Base-by-base conservation (phyloP, 371 early-diverging fungal genomes). In the Choanephora cucurbitarum region DNA sequence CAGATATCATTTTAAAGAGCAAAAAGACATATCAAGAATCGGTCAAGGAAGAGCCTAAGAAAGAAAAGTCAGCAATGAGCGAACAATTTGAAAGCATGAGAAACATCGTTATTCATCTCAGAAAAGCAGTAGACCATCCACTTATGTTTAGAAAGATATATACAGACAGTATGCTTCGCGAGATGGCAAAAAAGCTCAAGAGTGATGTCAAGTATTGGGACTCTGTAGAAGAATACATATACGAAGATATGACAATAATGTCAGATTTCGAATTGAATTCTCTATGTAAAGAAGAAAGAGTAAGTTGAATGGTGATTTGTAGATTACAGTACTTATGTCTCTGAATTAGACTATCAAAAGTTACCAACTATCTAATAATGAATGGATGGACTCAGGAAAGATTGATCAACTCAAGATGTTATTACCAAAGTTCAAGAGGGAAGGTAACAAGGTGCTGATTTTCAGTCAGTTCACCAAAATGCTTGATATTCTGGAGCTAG, bases 41-140 rank as follows among this genome's bases (percentile, higher is more conserved):
- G 0, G 37, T 54, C 9, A 60, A 64, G 13, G 56, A 57, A 39
- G 49, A 50, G 21, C 28, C 17, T n/a, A 28, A 28, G 28, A 28
- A 28, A 28, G 28, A 28, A 23, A 50, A 52, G 46, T 44, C 57
- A 11, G 49, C 42, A 13, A 62, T 60, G 68, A 22, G 44, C 17
- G 58, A 62, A 5, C 55, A 57, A 22, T 64, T 66, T 39, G 67
- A 64, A 2, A 57, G 62, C 22, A 62, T 89, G 63, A 75, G 77
- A 5, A 91, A 91, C 49, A 72, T 86, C 10, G 64, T 94, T 23
- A 90, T 94, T 84, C 79, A 91, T 50, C 76, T 96, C 54, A 80
- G 96, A 22, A 96, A 96, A 62, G 90, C 87, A 0, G 87, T 94
- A 13, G 86, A 88, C 55, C 96, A 96, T 58, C 95, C 93, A 3